Evolutionary conservation across 2,329 filamentous ascomycete species (phyloP), one percentile per base, ranked within the genome.

Genomic region (Alternaria angustiovoidea): DNA sequence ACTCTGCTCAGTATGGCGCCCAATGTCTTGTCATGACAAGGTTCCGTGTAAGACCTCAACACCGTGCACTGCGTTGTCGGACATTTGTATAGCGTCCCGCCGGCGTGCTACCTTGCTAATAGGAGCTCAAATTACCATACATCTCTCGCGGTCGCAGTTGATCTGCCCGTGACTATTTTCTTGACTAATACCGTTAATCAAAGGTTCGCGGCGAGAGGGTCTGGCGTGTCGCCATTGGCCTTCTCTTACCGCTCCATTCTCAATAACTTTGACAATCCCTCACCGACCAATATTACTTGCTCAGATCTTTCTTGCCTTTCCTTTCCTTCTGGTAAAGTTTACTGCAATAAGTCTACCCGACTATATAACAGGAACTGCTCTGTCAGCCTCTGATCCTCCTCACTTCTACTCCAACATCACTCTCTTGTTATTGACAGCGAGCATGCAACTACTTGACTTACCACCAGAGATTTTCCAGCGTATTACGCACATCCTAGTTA

Each of bases 321-420:
- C 18, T 18, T 18, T 18, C 18, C 18, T 18, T 18, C 18, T 18
- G 18, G 18, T 18, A 18, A 18, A 18, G 18, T 18, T 18, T 18
- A 18, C 18, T 18, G 18, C 18, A 18, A 18, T 18, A 18, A 18
- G 18, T 18, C 18, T 18, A 18, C 18, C 18, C 2, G 18, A 18
- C 18, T 20, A 20, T 20, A 20, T 20, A 20, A 20, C 18, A 20
- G 1, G 18, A 20, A 2, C 18, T 7, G 2, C 36, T n/a, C 16
- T 4, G 1, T 20, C 20, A 20, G 1, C 3, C 3, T 20, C 20
- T 20, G 3, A 3, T 3, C 20, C 1, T 3, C 20, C 1, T 20
- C 3, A 20, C 44, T n/a, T 8, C 28, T 32, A 22, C 2, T 1
- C 20, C 44, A 30, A 47, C 11, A 7, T 6, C 44, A 22, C 6